Evolutionary conservation across 352 stramenopile species (phyloP).

Genomic region (Globisporangium sylvaticum): DNA sequence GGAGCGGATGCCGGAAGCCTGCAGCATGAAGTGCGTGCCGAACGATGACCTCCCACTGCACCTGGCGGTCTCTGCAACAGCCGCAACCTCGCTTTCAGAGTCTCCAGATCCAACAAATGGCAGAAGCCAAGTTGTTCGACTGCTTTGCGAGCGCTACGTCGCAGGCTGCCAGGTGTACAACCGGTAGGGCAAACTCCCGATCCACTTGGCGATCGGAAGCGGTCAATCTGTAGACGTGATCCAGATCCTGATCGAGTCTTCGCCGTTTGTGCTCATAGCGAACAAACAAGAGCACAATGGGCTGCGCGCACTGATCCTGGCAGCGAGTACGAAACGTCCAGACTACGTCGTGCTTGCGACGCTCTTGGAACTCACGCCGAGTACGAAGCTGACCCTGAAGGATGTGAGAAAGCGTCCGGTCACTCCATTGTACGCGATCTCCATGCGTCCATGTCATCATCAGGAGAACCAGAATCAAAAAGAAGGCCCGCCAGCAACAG

Average conservation of each 20-base stretch:
- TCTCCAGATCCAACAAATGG: background rate
- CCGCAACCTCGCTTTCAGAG: background rate
- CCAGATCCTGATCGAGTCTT: conserved; percentile 28
- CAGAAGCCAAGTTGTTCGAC: conserved; percentile 1
- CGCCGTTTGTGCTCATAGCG: conserved; percentile 24
- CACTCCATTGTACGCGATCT: conserved; percentile 51
- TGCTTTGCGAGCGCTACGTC: conserved; percentile 26
- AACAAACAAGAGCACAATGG: conserved; percentile 34
- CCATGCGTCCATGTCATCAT: conserved; percentile 28
- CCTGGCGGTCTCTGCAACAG: conserved; percentile 26
- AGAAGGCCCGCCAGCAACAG: background rate
- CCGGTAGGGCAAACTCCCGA: conserved; percentile 29
- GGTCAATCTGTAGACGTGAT: conserved; percentile 23
- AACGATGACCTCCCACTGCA: conserved; percentile 49
- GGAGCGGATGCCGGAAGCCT: conserved; percentile 24
- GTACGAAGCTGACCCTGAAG: conserved; percentile 9
- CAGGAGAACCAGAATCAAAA: background rate
- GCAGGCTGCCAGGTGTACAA: conserved; percentile 46
- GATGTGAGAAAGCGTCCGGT: conserved; percentile 14
- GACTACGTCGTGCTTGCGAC: conserved; percentile 30
- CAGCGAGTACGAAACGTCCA: conserved; percentile 24
- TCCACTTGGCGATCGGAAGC: conserved; percentile 43
- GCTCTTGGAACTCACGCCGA: conserved; percentile 37
- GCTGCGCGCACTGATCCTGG: conserved; percentile 41
- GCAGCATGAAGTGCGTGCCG: conserved; percentile 19